A percentile compares a stretch with the other conserved stretches of the same genome.
These are phyloP conservation scores for Phytophthora foliorum DNA, from an alignment of 352 stramenopile species.

Conservation along the genomic window DNA sequence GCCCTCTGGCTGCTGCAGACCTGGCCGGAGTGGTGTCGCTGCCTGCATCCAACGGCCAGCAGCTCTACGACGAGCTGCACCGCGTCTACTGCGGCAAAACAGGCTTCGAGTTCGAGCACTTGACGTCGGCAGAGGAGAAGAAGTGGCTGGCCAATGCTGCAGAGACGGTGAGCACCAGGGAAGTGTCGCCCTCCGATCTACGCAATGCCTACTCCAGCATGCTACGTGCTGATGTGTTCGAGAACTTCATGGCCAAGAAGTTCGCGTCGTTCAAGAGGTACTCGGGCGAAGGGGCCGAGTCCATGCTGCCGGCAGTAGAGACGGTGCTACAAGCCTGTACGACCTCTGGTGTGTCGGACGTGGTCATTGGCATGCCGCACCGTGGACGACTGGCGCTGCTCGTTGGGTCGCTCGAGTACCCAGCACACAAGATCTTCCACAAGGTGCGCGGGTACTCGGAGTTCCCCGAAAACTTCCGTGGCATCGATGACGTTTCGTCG, in stretches of 20 bases:
- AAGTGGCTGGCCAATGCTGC: slow-evolving; percentile 68
- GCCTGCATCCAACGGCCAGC: slow-evolving; percentile 42
- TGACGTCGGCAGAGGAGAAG: slow-evolving; percentile 70
- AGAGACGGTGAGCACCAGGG: slow-evolving; percentile 50
- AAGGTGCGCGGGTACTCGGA: slow-evolving; percentile 85
- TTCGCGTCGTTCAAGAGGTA: slow-evolving; percentile 91
- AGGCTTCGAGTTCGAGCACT: slow-evolving; percentile 85
- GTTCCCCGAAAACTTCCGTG: slow-evolving; percentile 65
- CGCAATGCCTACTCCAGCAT: slow-evolving; percentile 86
- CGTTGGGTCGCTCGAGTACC: slow-evolving; percentile 82
- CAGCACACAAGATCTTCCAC: slow-evolving; percentile 85
- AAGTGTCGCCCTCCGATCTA: slow-evolving; percentile 72
- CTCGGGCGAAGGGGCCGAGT: slow-evolving; percentile 85
- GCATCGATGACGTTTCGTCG: slow-evolving; percentile 87
- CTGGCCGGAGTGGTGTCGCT: slow-evolving; percentile 36
- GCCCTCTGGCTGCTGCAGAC: slow-evolving; percentile 29
- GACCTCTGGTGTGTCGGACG: slow-evolving; percentile 60
- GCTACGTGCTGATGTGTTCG: slow-evolving; percentile 85
- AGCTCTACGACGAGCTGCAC: slow-evolving; percentile 70
- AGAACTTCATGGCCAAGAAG: slow-evolving; percentile 89
- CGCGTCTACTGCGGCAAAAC: slow-evolving; percentile 83
- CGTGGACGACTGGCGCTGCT: slow-evolving; percentile 83
- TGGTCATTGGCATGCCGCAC: slow-evolving; percentile 91
- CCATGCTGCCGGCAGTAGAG: slow-evolving; percentile 82
- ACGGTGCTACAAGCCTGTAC: slow-evolving; percentile 72